Evolutionary conservation across 108 stramenopile genomes (phyloP).

Genomic region (Chaetoceros muelleri): DNA sequence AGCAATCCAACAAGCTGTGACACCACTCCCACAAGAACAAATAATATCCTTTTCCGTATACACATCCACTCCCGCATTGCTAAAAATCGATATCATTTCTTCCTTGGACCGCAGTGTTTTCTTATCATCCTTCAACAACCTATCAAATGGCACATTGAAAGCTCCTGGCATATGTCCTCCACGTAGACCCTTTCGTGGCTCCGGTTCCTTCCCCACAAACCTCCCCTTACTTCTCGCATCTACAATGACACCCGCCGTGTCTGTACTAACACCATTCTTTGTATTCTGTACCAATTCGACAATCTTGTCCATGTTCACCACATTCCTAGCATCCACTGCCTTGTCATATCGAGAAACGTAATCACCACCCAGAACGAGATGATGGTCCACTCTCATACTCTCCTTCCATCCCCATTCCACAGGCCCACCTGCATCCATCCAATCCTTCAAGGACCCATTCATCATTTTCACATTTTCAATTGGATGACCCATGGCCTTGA

Average conservation of each 20-base stretch:
- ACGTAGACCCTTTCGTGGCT: conserved; percentile 42
- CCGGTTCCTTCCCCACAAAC: conserved; percentile 33
- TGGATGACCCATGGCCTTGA: conserved; percentile 65
- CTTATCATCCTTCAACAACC: conserved; percentile 37
- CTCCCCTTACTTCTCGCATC: conserved; percentile 57
- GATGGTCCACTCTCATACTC: conserved; percentile 12
- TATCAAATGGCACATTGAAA: conserved; percentile 46
- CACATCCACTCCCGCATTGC: conserved; percentile 33
- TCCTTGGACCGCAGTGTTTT: conserved; percentile 30
- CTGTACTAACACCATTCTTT: conserved; percentile 12
- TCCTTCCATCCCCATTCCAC: conserved; percentile 28
- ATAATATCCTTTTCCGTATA: conserved; percentile 34
- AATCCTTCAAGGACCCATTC: conserved; percentile 66
- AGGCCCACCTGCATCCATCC: conserved; percentile 37
- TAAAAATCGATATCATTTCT: conserved; percentile 34
- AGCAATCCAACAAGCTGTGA: conserved; percentile 53
- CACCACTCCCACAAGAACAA: conserved; percentile 60
- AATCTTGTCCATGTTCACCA: conserved; percentile 21
- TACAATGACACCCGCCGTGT: conserved; percentile 30
- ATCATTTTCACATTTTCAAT: conserved; percentile 33
- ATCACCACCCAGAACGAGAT: conserved; percentile 14
- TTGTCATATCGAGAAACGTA: no score
- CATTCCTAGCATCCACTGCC: conserved; percentile 29
- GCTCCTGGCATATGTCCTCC: conserved; percentile 71
- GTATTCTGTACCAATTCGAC: conserved; percentile 23